A percentile compares a stretch with the other conserved stretches of the same genome.
Conservation (phyloP, 805 yeast species). For the Candida berthetii region DNA sequence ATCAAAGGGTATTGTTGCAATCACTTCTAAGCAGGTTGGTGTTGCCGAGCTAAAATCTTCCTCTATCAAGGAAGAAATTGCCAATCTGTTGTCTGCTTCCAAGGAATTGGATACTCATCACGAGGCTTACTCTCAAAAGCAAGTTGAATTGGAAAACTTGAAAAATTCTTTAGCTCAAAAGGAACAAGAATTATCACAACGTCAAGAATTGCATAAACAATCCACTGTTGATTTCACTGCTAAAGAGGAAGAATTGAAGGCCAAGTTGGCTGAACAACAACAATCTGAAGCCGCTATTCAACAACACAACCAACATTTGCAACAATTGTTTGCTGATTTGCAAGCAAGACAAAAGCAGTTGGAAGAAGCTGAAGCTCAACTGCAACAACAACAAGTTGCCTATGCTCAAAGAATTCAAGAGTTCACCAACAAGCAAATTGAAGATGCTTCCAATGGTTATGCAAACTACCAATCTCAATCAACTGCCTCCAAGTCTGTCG, state of each 20-base stretch:
- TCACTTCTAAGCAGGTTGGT: constrained; percentile 64
- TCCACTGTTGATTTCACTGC: constrained; percentile 10
- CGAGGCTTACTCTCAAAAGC: constrained; percentile 29
- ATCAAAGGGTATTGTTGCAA: constrained; percentile 56
- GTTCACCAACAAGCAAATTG: constrained; percentile 31
- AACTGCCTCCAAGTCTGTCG: constrained; percentile 4
- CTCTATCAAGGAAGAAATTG: constrained; percentile 36
- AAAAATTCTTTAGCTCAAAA: constrained; percentile 25
- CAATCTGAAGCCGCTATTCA: constrained; percentile 28
- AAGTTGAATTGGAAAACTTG: constrained; percentile 23
- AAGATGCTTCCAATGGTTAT: constrained; percentile 22
- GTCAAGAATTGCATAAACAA: constrained; percentile 19
- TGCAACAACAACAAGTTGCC: constrained; percentile 28
- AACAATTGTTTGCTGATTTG: constrained; percentile 26
- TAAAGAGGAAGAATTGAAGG: constrained; percentile 22
- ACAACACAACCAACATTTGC: constrained; percentile 29
- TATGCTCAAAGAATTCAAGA: constrained; percentile 33
- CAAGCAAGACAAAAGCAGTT: constrained; percentile 29
- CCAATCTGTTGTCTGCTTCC: constrained; percentile 20
- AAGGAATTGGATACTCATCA: constrained; percentile 32
- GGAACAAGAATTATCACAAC: constrained; percentile 26
- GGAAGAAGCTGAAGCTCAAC: constrained; percentile 32
- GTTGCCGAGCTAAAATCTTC: constrained; percentile 47
- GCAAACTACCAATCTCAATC: background rate
- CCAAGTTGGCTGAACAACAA: constrained; percentile 25